phyloP scores from a whole-genome alignment of 352 stramenopile species.

The Phytophthora chlamydospora region DNA sequence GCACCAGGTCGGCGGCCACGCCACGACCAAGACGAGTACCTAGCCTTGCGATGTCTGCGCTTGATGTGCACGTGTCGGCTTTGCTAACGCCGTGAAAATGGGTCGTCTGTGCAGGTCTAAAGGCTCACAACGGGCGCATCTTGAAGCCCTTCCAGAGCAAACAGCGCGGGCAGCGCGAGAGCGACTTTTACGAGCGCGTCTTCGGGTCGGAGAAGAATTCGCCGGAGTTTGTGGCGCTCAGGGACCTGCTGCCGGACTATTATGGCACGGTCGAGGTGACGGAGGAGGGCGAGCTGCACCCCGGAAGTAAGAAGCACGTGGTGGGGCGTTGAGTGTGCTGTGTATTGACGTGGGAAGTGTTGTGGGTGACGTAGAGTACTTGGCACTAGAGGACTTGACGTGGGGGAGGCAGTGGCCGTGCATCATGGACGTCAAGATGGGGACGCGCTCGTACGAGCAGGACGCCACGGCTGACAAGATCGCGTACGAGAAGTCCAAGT shows the following conservation, averaged over 20 bases:
- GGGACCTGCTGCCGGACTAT: constrained; percentile 64
- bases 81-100: neutral
- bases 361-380: constrained; percentile 60
- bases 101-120: constrained; percentile 52
- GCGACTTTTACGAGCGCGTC: constrained; percentile 79
- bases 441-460: constrained; percentile 93
- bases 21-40: constrained; percentile 70
- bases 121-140: constrained; percentile 66
- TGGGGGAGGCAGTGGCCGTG: constrained; percentile 81
- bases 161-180: constrained; percentile 70
- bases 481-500: constrained; percentile 91
- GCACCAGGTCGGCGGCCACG: constrained; percentile 84
- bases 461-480: constrained; percentile 90
- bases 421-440: constrained; percentile 98
- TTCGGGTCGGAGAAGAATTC: constrained; percentile 37
- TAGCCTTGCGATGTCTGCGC: neutral
- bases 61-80: neutral
- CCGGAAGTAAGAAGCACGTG: constrained; percentile 35
- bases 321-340: neutral
- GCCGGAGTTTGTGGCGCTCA: constrained; percentile 36
- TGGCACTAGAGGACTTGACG: constrained; percentile 93
- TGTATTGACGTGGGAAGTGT: neutral
- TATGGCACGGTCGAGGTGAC: constrained; percentile 55
- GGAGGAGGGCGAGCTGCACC: constrained; percentile 26
- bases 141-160: constrained; percentile 90